phyloP scores from a whole-genome alignment of 129 eudicot species.

The Mikania micrantha region DNA sequence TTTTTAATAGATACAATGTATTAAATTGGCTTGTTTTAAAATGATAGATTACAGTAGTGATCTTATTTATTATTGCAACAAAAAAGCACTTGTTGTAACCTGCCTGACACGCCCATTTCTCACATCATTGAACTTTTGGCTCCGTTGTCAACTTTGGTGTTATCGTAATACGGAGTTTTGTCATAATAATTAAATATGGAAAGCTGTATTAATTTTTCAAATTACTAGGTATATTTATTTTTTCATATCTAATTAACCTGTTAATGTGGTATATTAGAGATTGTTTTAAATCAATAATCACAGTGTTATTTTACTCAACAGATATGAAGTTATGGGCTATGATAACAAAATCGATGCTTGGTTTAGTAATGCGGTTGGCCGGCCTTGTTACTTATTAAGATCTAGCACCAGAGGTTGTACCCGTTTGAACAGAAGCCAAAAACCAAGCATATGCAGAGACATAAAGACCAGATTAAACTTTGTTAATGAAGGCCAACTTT shows the following conservation, averaged over 20 bases:
- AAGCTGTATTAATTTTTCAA: background rate
- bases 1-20: background rate
- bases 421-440: constrained; percentile 25
- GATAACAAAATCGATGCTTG: constrained; percentile 54
- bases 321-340: constrained; percentile 68
- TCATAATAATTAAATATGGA: background rate
- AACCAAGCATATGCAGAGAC: constrained; percentile 50
- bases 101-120: too few relatives aligned
- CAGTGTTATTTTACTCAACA: constrained; percentile 11
- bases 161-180: background rate
- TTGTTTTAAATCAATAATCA: background rate
- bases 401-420: constrained; percentile 26
- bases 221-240: background rate
- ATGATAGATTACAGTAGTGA: too few relatives aligned
- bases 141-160: background rate
- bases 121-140: background rate
- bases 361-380: constrained; percentile 86
- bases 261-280: background rate
- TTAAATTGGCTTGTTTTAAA: background rate
- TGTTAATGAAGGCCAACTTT: constrained; percentile 87
- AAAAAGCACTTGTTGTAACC: too few relatives aligned
- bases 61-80: too few relatives aligned
- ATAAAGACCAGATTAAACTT: constrained; percentile 50
- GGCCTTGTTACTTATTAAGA: constrained; percentile 70
- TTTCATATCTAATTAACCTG: background rate